These are phyloP conservation scores for Aspergillus bombycis DNA, from an alignment of 2,329 filamentous ascomycete species.

Conservation along the genomic window DNA sequence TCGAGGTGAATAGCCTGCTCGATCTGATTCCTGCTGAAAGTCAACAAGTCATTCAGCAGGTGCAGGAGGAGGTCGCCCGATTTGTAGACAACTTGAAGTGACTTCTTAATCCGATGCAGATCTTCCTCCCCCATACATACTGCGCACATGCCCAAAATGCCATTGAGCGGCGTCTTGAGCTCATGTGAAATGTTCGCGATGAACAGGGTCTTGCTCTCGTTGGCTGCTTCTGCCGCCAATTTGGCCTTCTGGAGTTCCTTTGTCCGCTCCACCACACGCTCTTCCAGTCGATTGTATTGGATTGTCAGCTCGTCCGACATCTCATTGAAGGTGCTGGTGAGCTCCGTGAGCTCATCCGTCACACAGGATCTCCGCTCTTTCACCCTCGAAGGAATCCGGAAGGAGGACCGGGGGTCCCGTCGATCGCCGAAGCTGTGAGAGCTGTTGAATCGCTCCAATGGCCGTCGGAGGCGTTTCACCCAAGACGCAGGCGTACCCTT, in stretches of 20 bases:
- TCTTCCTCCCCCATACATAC: constrained; percentile 93
- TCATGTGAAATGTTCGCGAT: constrained; percentile 87
- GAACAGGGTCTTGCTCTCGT: constrained; percentile 93
- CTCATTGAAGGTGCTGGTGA: constrained; percentile 84
- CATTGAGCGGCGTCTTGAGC: constrained; percentile 88
- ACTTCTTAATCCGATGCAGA: constrained; percentile 74
- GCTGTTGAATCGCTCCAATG: constrained; percentile 17
- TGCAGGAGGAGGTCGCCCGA: constrained; percentile 83
- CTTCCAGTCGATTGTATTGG: constrained; percentile 82
- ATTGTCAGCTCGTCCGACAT: constrained; percentile 90
- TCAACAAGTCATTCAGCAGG: constrained; percentile 83
- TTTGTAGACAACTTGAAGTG: constrained; percentile 85
- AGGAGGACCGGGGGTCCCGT: constrained; percentile 51
- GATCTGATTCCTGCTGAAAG: constrained; percentile 94
- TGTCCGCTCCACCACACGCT: constrained; percentile 81
- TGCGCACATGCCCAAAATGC: constrained; percentile 88
- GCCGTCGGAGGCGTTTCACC: constrained; percentile 18
- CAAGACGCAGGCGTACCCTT: constrained; percentile 16
- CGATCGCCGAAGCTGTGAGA: background rate
- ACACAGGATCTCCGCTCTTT: constrained; percentile 73
- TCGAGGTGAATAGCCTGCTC: constrained; percentile 81
- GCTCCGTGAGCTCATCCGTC: constrained; percentile 81
- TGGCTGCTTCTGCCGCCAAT: constrained; percentile 89
- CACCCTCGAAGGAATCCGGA: constrained; percentile 85
- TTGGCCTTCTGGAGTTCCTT: constrained; percentile 86